Base-by-base conservation (phyloP, 176 grass and related monocot genomes). In the Zoysia pacifica region DNA sequence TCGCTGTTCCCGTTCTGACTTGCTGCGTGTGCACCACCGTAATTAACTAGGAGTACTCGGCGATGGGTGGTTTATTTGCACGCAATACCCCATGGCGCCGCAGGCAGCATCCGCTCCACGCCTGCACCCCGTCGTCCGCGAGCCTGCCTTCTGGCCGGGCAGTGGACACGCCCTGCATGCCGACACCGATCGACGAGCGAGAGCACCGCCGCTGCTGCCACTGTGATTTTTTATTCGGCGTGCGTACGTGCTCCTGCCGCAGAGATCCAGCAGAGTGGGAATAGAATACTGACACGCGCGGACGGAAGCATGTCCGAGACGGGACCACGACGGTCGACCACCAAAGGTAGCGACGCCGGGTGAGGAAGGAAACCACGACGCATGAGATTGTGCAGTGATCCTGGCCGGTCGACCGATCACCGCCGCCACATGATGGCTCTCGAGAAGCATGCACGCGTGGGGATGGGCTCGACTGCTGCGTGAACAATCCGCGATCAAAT, bases 391-490 rank as follows among this genome's bases (percentile, higher is more conserved):
- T 41, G 75, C 60, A 60, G 42, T 5, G 46, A 28, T 28, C 46
- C 16, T 16, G 53, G 18, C 12, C 73, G 55, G 15, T 47, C 11
- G 40, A 4, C 2, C 39, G 7, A 56, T 56, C 53, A n/a, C 53
- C 53, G n/a, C 53, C 53, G 5, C 53, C 15, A 18, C 12, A 72
- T 3, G 72, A 58, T 20, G 13, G 5, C n/a, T 18, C n/a, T 69
- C 16, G 86, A 67, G 58, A 47, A 65, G 62, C 62, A 48, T 64
- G 47, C 56, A 47, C 0, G 70, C 73, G 28, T 28, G 28, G 55
- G 18, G 18, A 79, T 73, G 83, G 82, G 69, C 35, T 16, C 81
- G 65, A 67, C 64, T 61, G 85, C 69, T 48, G 41, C 67, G 75
- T 46, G 50, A 74, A 65, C 55, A 19, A 79, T 68, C 44, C 13